Base-by-base conservation (phyloP, 371 early-diverging fungal species). In the Mucor indicus region DNA sequence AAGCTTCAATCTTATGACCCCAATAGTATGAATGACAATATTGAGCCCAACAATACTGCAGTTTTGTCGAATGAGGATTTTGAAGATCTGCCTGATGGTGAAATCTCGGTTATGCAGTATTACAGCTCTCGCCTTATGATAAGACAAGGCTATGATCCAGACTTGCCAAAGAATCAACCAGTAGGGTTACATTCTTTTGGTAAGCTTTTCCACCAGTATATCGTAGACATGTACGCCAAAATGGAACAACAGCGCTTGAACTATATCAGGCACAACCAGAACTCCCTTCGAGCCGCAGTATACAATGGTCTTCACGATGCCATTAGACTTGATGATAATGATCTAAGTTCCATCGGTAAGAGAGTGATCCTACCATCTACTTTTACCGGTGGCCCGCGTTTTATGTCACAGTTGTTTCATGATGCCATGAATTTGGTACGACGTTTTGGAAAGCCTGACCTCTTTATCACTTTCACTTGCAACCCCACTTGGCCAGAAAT, bases 401-500 rank as follows among this genome's bases (percentile, higher is more conserved):
- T 55, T 17, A 62, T 64, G 58, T 22, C 30, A 1, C 58, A 60
- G 17, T 40, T 44, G 5, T 66, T 53, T 24, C 64, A 68, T 29
- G 63, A 70, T 48, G 55, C 62, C 0, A 56, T 67, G 43, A 44
- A 43, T 1, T 53, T 69, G 9, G 54, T 67, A 0, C 32, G 59
- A 2, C 2, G 17, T 0, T 55, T 50, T 29, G 61, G 71, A 0
- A 70, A 66, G 39, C 65, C 65, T 1, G 66, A 69, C 38, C 35
- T 60, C 0, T 74, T 74, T 35, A 50, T 74, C 4, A 67, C 69
- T 0, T 62, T 74, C n/a, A 74, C 57, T 2, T 69, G 65, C 39
- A 67, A 67, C 23, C 64, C 70, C 0, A 40, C 16, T 8, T 70
- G 72, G 68, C 60, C 57, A 1, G 63, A 68, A 22, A 62, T 72